These are phyloP conservation scores for Cytospora leucostoma DNA, from an alignment of 2,329 filamentous ascomycete species.

Conservation along the genomic window DNA sequence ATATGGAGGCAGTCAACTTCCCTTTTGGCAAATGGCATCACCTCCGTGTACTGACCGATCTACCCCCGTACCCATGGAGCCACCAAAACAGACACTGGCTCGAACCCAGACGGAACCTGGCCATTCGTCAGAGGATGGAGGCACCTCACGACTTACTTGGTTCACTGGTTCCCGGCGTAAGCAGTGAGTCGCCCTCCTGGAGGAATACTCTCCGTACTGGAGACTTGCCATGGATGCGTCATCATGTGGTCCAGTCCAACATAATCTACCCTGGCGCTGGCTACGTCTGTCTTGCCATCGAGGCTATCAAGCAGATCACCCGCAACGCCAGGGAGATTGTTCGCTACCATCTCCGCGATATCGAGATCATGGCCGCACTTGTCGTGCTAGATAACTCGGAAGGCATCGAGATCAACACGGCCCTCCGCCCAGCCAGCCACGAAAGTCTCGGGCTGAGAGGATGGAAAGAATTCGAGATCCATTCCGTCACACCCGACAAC, in stretches of 20 bases:
- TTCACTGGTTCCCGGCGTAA: conserved; percentile 34
- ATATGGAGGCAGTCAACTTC: conserved; percentile 31
- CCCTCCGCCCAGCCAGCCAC: background rate
- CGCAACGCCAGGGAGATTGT: background rate
- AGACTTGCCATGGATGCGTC: background rate
- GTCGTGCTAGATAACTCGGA: conserved; percentile 5
- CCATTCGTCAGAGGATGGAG: conserved; percentile 37
- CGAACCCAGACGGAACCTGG: conserved; percentile 38
- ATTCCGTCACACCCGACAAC: background rate
- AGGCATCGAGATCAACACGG: conserved; percentile 11
- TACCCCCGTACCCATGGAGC: conserved; percentile 51
- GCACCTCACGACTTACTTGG: conserved; percentile 45
- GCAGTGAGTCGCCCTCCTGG: conserved; percentile 37
- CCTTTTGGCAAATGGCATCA: conserved; percentile 31
- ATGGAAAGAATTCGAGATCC: conserved; percentile 10
- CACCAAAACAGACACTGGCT: conserved; percentile 44
- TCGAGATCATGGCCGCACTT: background rate
- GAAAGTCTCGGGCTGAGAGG: background rate
- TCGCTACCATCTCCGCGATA: conserved; percentile 5
- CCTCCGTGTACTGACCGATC: conserved; percentile 33
- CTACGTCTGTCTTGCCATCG: background rate
- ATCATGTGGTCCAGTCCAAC: background rate
- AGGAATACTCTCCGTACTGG: conserved; percentile 35
- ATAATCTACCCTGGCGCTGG: background rate
- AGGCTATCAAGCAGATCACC: background rate